A percentile compares a stretch with the other conserved stretches of the same genome.
Conservation (phyloP, 306 rosid species). For the Prunus mume region DNA sequence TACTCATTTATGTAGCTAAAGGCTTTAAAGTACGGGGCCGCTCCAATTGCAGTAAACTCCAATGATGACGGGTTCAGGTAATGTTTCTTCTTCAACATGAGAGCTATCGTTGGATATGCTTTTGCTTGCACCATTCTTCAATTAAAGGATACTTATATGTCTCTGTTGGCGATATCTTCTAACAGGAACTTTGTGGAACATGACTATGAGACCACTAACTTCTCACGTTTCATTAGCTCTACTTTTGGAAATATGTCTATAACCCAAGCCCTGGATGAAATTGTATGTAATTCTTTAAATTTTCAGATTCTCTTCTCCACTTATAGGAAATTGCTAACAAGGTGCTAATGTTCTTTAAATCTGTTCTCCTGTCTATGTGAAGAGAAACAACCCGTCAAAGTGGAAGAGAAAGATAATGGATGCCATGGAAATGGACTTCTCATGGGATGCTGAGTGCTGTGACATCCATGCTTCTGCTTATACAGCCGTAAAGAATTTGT, state of each 20-base stretch:
- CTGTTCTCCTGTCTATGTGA: conserved; percentile 13
- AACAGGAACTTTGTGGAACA: conserved; percentile 45
- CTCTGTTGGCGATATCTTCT: conserved; percentile 10
- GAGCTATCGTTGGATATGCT: not conserved
- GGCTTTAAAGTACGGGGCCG: conserved; percentile 83
- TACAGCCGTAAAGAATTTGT: conserved; percentile 47
- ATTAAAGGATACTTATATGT: conserved; percentile 5
- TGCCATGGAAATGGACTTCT: conserved; percentile 78
- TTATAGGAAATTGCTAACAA: not conserved
- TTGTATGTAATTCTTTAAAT: conserved; percentile 46
- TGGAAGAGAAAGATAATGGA: conserved; percentile 61
- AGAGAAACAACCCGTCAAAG: conserved; percentile 54
- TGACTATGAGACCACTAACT: conserved; percentile 45
- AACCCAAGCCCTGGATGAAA: conserved; percentile 60
- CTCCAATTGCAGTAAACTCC: conserved; percentile 51
- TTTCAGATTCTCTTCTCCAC: not conserved
- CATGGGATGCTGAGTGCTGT: conserved; percentile 92
- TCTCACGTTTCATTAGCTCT: conserved; percentile 58
- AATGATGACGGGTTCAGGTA: conserved; percentile 46
- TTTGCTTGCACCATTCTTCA: not conserved
- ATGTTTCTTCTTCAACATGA: not conserved
- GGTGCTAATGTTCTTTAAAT: conserved; percentile 4
- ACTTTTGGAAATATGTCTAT: conserved; percentile 55
- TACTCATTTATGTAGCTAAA: conserved; percentile 51
- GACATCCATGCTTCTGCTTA: conserved; percentile 67